Conservation (phyloP, 306 rosid genomes). For the Castanopsis chinensis region DNA sequence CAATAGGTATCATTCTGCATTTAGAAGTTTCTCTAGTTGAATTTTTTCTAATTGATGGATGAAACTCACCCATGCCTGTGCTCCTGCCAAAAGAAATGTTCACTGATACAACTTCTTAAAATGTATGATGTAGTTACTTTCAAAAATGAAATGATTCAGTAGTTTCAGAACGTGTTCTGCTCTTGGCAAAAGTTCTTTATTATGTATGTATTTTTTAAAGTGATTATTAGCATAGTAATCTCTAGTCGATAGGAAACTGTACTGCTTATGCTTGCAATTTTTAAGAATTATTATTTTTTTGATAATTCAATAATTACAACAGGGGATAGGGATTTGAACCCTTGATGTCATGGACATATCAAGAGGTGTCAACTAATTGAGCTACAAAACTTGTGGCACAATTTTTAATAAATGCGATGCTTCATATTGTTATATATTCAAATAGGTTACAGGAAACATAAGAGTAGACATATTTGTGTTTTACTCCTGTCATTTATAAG, state of each 20-base stretch:
- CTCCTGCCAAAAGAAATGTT: background rate
- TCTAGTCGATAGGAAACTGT: background rate
- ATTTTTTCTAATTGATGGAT: background rate
- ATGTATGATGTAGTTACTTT: background rate
- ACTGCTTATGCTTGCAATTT: background rate
- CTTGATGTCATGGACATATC: too few relatives aligned
- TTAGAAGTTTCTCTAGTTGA: background rate
- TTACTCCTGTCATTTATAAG: background rate
- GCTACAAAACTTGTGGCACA: too few relatives aligned
- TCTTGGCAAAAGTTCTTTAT: background rate
- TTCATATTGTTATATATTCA: background rate
- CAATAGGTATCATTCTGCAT: constrained; percentile 50
- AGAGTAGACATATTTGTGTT: background rate
- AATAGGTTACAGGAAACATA: background rate
- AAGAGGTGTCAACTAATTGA: too few relatives aligned
- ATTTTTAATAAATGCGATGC: too few relatives aligned
- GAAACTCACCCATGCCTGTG: background rate
- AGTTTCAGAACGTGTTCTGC: background rate
- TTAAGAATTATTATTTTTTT: background rate
- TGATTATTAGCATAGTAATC: background rate
- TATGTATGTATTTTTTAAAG: background rate
- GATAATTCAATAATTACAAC: too few relatives aligned
- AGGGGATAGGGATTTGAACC: too few relatives aligned
- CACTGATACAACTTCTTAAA: background rate
- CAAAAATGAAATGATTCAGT: background rate